These are phyloP conservation scores for Heritiera fomes DNA, from an alignment of 345 rosid genomes.

Conservation along the genomic window DNA sequence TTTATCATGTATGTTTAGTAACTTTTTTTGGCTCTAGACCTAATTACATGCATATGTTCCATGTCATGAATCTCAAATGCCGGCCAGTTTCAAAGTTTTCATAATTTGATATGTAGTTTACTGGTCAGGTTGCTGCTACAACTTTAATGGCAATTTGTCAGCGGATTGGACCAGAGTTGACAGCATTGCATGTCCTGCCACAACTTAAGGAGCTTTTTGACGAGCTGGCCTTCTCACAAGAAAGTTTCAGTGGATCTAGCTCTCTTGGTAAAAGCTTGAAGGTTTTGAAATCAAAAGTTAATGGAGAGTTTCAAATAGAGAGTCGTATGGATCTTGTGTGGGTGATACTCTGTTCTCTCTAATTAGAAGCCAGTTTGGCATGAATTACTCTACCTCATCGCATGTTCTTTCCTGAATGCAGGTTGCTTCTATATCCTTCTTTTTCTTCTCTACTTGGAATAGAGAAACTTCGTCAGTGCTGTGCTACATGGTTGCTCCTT, in stretches of 20 bases:
- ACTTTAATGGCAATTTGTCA: constrained; percentile 75
- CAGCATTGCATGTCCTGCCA: constrained; percentile 82
- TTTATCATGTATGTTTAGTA: not conserved
- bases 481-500: constrained; percentile 95
- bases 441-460: constrained; percentile 90
- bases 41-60: not conserved
- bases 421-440: constrained; percentile 90
- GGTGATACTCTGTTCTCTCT: constrained; percentile 40
- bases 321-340: constrained; percentile 95
- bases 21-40: not conserved
- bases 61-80: constrained; percentile 11
- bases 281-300: constrained; percentile 41
- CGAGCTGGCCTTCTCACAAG: constrained; percentile 94
- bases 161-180: constrained; percentile 88
- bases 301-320: constrained; percentile 59
- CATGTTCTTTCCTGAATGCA: constrained; percentile 32
- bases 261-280: constrained; percentile 50
- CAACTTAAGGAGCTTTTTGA: constrained; percentile 87
- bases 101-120: constrained; percentile 2
- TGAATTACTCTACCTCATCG: constrained; percentile 21
- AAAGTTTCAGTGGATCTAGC: constrained; percentile 44
- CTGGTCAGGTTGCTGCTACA: constrained; percentile 74
- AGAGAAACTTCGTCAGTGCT: constrained; percentile 87
- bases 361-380: constrained; percentile 15
- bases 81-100: constrained; percentile 8